These are phyloP conservation scores for Scleroderma bovista DNA, from an alignment of 768 basidiomycete genomes.

Conservation along the genomic window DNA sequence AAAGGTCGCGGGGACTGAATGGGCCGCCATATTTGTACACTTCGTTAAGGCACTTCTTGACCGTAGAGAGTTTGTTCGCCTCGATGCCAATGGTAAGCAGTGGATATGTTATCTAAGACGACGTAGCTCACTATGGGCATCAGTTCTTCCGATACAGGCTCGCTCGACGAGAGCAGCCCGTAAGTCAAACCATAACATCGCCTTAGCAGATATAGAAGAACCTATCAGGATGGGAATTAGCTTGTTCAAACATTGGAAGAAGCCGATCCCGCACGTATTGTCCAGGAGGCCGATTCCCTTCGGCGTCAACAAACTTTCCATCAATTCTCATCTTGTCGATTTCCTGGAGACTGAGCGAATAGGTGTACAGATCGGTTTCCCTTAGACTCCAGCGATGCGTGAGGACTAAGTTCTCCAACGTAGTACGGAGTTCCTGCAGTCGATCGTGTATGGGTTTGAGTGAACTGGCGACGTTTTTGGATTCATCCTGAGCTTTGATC, in stretches of 20 bases:
- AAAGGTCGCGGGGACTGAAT: slow-evolving; percentile 86
- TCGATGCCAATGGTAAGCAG: slow-evolving; percentile 23
- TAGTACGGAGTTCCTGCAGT: slow-evolving; percentile 74
- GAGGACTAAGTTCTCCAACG: slow-evolving; percentile 86
- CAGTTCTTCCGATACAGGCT: slow-evolving; percentile 96
- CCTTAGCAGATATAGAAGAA: slow-evolving; percentile 85
- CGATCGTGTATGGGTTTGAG: slow-evolving; percentile 93
- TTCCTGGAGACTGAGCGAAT: slow-evolving; percentile 87
- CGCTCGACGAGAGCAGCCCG: slow-evolving; percentile 85
- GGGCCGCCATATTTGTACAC: slow-evolving; percentile 94
- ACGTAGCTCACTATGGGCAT: slow-evolving; percentile 78
- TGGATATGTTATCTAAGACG: neutral
- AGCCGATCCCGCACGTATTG: slow-evolving; percentile 76
- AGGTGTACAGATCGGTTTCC: slow-evolving; percentile 93
- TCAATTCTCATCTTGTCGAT: slow-evolving; percentile 97
- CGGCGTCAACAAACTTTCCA: slow-evolving; percentile 93
- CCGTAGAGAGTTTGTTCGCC: slow-evolving; percentile 95
- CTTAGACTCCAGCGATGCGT: slow-evolving; percentile 97
- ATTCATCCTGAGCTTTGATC: slow-evolving; percentile 89
- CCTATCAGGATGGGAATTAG: slow-evolving; percentile 40
- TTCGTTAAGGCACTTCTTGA: slow-evolving; percentile 96
- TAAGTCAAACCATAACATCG: slow-evolving; percentile 97
- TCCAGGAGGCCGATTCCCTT: slow-evolving; percentile 86
- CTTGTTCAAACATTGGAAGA: neutral
- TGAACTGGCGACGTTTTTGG: slow-evolving; percentile 77